Evolutionary conservation across 208 protist species (phyloP), one percentile per base, ranked within the genome.

Genomic region (Trypanosoma caninum): DNA sequence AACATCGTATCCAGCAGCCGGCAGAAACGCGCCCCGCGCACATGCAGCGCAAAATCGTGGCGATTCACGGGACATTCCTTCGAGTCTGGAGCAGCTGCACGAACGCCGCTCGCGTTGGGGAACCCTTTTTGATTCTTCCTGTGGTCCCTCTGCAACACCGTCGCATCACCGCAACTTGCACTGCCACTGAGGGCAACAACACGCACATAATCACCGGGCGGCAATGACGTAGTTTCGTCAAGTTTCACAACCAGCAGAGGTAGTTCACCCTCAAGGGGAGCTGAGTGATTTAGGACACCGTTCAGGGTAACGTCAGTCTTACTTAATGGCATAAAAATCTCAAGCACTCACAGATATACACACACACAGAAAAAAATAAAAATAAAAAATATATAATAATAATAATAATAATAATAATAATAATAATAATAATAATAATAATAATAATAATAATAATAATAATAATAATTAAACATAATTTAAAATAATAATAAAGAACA

Each of bases 31-130:
- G 87, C 87, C 22, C 79, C 84, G 41, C 84, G 75, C 18, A 70
- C 74, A 65, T 91, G 87, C 14, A 94, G 63, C 8, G 87, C 87
- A 64, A 91, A 94, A 42, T 87, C 79, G 33, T 69, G 57, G 10
- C 76, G 66, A n/a, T n/a, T n/a, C n/a, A n/a, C n/a, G n/a, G n/a
- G n/a, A n/a, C n/a, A n/a, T n/a, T n/a, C n/a, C n/a, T n/a, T n/a
- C n/a, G n/a, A n/a, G n/a, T n/a, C n/a, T n/a, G n/a, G n/a, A n/a
- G n/a, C n/a, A n/a, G n/a, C n/a, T n/a, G n/a, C n/a, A n/a, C n/a
- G n/a, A n/a, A n/a, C n/a, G n/a, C n/a, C n/a, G n/a, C n/a, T n/a
- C n/a, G n/a, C n/a, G n/a, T n/a, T n/a, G n/a, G n/a, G n/a, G n/a
- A n/a, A n/a, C n/a, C n/a, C n/a, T n/a, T n/a, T 27, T 28, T 11